Percentiles rank a stretch among this genome's conserved stretches.
Evolutionary conservation across 805 yeast genomes (phyloP).

Genomic region (Helenozyma rhizophorensis): DNA sequence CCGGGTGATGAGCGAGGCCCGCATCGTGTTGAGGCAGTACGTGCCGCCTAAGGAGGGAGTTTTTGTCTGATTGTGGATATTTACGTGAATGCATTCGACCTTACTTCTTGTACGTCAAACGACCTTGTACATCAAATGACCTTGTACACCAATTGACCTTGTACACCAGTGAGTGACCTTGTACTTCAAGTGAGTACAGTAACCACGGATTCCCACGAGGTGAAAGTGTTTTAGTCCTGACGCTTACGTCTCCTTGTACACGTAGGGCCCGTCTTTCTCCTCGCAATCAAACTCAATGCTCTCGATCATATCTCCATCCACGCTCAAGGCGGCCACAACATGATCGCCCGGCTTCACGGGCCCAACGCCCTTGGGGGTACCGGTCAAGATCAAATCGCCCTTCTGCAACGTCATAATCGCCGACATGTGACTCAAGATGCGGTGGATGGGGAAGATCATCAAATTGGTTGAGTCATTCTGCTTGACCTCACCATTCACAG

Average conservation of each 20-base stretch:
- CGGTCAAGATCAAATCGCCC: conserved; percentile 90
- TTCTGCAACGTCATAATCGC: conserved; percentile 86
- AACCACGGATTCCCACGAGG: no score
- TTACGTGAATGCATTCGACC: no score
- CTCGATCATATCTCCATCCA: conserved; percentile 53
- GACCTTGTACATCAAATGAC: no score
- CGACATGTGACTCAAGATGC: conserved; percentile 75
- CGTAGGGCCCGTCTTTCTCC: conserved; percentile 46
- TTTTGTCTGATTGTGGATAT: no score
- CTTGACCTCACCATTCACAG: conserved; percentile 63
- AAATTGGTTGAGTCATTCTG: conserved; percentile 75
- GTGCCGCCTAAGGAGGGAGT: conserved; percentile 39
- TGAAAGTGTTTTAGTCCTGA: no score
- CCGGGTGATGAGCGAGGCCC: conserved; percentile 67
- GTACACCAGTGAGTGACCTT: no score
- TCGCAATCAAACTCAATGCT: conserved; percentile 48
- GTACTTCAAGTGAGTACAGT: no score
- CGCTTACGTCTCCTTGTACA: conserved; percentile 26
- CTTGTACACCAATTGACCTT: no score
- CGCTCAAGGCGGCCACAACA: conserved; percentile 58
- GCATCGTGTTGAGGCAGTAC: conserved; percentile 57
- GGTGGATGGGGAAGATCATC: conserved; percentile 87
- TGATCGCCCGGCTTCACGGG: conserved; percentile 72
- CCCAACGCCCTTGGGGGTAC: conserved; percentile 99
- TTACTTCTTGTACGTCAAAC: no score